These are phyloP conservation scores for Phalaenopsis aphrodite DNA, from an alignment of 106 monocot species.

Conservation along the genomic window DNA sequence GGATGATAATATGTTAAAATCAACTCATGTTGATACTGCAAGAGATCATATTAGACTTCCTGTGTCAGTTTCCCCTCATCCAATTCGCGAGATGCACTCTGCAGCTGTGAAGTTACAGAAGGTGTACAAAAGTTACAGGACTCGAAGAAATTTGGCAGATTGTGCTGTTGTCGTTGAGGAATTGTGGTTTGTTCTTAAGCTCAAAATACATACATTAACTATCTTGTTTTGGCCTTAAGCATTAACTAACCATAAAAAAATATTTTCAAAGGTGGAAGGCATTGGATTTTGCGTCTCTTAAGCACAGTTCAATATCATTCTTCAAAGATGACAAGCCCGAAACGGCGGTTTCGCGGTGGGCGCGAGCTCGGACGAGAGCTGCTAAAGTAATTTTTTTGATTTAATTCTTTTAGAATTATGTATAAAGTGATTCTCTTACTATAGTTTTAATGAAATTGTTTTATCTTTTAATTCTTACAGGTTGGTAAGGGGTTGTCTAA, in stretches of 20 bases:
- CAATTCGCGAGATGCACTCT: constrained; percentile 44
- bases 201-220: neutral
- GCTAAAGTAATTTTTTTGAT: constrained; percentile 52
- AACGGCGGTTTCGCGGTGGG: constrained; percentile 63
- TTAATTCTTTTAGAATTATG: neutral
- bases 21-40: neutral
- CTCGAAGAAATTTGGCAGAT: constrained; percentile 80
- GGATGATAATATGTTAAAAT: neutral
- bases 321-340: constrained; percentile 49
- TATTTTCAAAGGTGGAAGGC: constrained; percentile 58
- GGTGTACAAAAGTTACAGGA: constrained; percentile 86
- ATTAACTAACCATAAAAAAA: neutral
- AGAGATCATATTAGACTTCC: neutral
- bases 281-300: constrained; percentile 66
- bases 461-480: constrained; percentile 10
- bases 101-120: constrained; percentile 79
- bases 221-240: neutral
- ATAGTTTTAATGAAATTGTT: neutral
- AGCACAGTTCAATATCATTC: constrained; percentile 69
- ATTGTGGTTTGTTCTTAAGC: constrained; percentile 41
- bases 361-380: constrained; percentile 60
- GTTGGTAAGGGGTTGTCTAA: constrained; percentile 71
- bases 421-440: neutral
- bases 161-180: constrained; percentile 85
- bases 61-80: constrained; percentile 17